A percentile compares a stretch with the other conserved stretches of the same genome.
Conservation (phyloP, 2,329 filamentous ascomycete species). For the Fusarium pseudograminearum region DNA sequence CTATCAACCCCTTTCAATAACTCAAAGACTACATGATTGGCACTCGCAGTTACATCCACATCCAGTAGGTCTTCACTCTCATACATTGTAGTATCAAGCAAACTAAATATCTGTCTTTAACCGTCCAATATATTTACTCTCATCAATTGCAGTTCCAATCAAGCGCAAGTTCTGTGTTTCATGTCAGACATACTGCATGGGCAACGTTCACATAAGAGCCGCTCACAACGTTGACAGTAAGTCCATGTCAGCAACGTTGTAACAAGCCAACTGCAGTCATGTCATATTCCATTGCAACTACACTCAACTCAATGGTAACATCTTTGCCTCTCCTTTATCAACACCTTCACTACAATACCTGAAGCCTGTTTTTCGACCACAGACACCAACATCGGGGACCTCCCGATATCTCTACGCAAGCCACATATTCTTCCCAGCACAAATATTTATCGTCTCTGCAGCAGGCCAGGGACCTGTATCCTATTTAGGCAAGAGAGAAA, state of each 20-base stretch:
- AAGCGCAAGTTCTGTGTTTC: background rate
- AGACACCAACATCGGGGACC: background rate
- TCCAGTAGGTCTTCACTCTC: background rate
- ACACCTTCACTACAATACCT: background rate
- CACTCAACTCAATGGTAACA: background rate
- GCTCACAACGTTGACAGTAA: background rate
- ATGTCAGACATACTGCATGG: background rate
- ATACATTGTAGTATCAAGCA: background rate
- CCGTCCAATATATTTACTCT: too few species aligned
- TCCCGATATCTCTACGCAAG: background rate
- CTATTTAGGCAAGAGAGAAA: slow-evolving; percentile 2
- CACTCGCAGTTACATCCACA: background rate
- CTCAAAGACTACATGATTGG: background rate
- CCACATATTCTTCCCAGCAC: background rate
- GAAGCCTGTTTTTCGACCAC: background rate
- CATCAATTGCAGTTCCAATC: background rate
- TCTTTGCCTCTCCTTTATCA: slow-evolving; percentile 1
- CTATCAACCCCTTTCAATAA: background rate
- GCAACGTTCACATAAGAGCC: background rate
- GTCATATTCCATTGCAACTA: background rate
- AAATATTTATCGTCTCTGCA: background rate
- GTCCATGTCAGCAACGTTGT: background rate
- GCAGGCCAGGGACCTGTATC: background rate
- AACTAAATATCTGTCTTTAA: background rate
- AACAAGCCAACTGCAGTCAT: background rate